Percentiles rank a stretch among this genome's conserved stretches.
These are phyloP conservation scores for Candida saitoana DNA, from an alignment of 805 yeast genomes.

Conservation along the genomic window DNA sequence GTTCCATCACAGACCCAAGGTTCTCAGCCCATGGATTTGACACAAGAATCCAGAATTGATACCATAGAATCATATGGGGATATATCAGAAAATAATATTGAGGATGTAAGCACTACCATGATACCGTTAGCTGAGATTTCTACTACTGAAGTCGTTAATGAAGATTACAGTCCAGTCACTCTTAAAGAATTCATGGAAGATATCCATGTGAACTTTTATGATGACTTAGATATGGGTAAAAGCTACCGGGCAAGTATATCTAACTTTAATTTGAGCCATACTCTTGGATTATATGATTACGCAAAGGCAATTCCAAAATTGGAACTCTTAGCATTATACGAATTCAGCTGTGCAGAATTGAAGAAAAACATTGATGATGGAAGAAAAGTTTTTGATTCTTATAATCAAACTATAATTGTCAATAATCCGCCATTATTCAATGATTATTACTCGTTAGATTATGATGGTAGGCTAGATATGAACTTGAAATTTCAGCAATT, in stretches of 20 bases:
- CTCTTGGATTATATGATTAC: slow-evolving; percentile 29
- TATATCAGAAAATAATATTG: slow-evolving; percentile 2
- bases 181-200: slow-evolving; percentile 36
- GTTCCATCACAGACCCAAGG: slow-evolving; percentile 1
- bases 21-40: slow-evolving; percentile 21
- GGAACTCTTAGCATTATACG: slow-evolving; percentile 45
- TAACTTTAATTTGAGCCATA: slow-evolving; percentile 5
- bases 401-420: slow-evolving; percentile 42
- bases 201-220: slow-evolving; percentile 41
- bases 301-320: slow-evolving; percentile 36
- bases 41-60: slow-evolving; percentile 11
- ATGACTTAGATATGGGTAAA: slow-evolving; percentile 38
- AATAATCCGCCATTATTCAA: slow-evolving; percentile 49
- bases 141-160: slow-evolving; percentile 6
- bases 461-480: slow-evolving; percentile 37
- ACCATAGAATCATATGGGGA: slow-evolving; percentile 2
- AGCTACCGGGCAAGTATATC: slow-evolving; percentile 22
- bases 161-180: slow-evolving; percentile 27
- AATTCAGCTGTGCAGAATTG: slow-evolving; percentile 53
- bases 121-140: slow-evolving; percentile 25
- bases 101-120: slow-evolving; percentile 16
- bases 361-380: slow-evolving; percentile 50
- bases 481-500: slow-evolving; percentile 47
- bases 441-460: slow-evolving; percentile 42
- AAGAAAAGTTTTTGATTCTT: slow-evolving; percentile 40